A percentile compares a stretch with the other conserved stretches of the same genome.
phyloP scores from a whole-genome alignment of 805 yeast genomes.

The Cyberlindnera japonica region DNA sequence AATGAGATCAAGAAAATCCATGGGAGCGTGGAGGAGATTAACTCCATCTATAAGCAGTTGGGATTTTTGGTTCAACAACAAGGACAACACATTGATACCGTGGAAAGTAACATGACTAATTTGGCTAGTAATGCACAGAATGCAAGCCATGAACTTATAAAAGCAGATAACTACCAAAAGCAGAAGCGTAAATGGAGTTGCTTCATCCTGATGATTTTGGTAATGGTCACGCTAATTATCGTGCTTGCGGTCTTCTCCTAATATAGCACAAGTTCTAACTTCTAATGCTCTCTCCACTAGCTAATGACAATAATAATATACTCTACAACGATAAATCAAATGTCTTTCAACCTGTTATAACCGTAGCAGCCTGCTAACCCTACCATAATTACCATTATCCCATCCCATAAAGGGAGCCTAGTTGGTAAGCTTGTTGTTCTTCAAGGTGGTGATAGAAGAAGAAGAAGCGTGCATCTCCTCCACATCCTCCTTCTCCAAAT shows the following conservation, averaged over 20 bases:
- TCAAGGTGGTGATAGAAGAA: conserved; percentile 6
- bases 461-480: conserved; percentile 2
- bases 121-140: conserved; percentile 61
- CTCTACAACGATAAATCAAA: too few species aligned
- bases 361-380: too few species aligned
- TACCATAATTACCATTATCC: neutral
- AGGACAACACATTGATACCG: conserved; percentile 77
- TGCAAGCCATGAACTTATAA: conserved; percentile 65
- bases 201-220: conserved; percentile 54
- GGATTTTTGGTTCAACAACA: conserved; percentile 78
- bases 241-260: conserved; percentile 44
- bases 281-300: too few species aligned
- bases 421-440: neutral
- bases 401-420: neutral
- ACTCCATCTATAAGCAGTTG: conserved; percentile 78
- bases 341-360: too few species aligned
- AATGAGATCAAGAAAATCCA: conserved; percentile 68
- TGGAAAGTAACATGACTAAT: conserved; percentile 72
- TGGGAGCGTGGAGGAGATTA: conserved; percentile 79
- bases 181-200: conserved; percentile 71
- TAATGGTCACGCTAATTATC: conserved; percentile 54
- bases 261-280: too few species aligned
- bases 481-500: conserved; percentile 1
- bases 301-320: too few species aligned
- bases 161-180: conserved; percentile 74